Conservation (phyloP, 2,329 filamentous ascomycete genomes). For the Alternaria atra region DNA sequence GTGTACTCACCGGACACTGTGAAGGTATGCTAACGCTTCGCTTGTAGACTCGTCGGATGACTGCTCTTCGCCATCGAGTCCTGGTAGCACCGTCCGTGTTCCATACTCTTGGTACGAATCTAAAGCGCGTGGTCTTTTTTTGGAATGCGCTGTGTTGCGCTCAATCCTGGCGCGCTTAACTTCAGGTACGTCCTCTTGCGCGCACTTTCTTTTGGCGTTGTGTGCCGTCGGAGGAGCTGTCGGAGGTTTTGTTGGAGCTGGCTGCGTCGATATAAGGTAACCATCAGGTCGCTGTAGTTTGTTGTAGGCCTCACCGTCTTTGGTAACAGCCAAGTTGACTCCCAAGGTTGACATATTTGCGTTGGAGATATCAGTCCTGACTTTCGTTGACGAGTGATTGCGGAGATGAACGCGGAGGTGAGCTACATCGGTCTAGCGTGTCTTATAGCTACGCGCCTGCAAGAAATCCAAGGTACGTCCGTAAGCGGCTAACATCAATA, state of each 20-base stretch:
- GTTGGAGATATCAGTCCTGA: neutral
- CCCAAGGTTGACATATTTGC: conserved; percentile 35
- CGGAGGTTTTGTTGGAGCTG: conserved; percentile 11
- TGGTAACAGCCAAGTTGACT: conserved; percentile 42
- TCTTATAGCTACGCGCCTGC: neutral
- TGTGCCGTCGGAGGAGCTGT: conserved; percentile 2
- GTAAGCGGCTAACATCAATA: neutral
- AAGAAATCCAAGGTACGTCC: neutral
- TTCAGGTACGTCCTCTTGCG: conserved; percentile 20
- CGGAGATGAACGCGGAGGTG: conserved; percentile 17
- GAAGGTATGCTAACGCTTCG: conserved; percentile 48
- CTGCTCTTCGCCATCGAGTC: conserved; percentile 37
- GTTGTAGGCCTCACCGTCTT: conserved; percentile 49
- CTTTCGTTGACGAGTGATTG: conserved; percentile 6
- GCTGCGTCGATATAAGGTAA: conserved; percentile 26
- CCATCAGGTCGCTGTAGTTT: conserved; percentile 48
- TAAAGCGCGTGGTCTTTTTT: conserved; percentile 10
- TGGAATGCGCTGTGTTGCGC: neutral
- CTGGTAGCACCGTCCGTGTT: conserved; percentile 44
- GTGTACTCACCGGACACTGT: conserved; percentile 43
- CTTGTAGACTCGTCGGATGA: conserved; percentile 36
- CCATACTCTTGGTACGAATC: conserved; percentile 29
- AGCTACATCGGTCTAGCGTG: conserved; percentile 5
- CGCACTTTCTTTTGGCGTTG: conserved; percentile 36
- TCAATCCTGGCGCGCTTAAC: conserved; percentile 28